Base-by-base conservation (phyloP, 1,284 basidiomycete genomes). In the Melampsora americana region DNA sequence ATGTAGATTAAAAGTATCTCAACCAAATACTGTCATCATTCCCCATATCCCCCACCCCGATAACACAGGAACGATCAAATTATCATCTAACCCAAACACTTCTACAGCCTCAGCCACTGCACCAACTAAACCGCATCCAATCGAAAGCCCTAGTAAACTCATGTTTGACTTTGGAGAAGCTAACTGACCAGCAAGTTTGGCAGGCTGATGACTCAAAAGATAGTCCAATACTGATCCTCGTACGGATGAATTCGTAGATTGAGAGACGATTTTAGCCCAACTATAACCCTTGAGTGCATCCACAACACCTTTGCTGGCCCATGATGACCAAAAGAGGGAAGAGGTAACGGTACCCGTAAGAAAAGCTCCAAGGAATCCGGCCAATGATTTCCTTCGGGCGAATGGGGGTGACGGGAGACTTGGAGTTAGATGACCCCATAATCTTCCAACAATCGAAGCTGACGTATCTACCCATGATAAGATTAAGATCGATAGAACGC, bases 1-100 rank as follows among this genome's bases (percentile, higher is more conserved):
- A 42, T 7, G 39, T 1, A 42, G 11, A 42, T 42, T 12, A 42
- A 42, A 42, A 42, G 12, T 5, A 42, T 42, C 6, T 72, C 23
- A 72, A 56, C 44, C 46, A 30, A 72, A 46, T 20, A 30, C 20
- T 53, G 44, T 72, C 70, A 72, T 72, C 23, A 72, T 20, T n/a
- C 42, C 70, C 71, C 71, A 74, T 32, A 74, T 74, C n/a, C 64
- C 64, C 71, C 71, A 74, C n/a, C 71, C 71, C 11, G 64, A 66
- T 5, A 74, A 32, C n/a, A 74, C 35, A 35, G 71, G 71, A 26
- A 74, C 48, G 42, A 66, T n/a, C 16, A 74, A 39, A 66, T 74
- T 74, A 46, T 74, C 71, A 59, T 74, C 71, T 64, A 62, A 74
- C n/a, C 71, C 71, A 59, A 66, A 74, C 28, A 74, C 26, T 39